Evolutionary conservation across 2,329 filamentous ascomycete genomes (phyloP), one percentile per base, ranked within the genome.

Genomic region (Talaromyces pinophilus): DNA sequence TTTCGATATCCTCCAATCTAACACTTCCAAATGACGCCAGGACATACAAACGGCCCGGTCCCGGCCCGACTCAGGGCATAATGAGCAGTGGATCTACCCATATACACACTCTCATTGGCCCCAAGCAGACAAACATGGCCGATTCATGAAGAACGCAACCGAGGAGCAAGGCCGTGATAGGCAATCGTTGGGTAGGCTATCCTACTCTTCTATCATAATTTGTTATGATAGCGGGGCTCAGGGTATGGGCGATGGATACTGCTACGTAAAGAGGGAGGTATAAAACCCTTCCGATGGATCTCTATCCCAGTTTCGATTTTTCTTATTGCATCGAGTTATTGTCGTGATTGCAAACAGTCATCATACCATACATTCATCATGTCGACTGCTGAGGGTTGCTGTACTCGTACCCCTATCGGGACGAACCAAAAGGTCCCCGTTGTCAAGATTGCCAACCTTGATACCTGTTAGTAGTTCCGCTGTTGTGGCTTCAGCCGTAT

Each of bases 391-490:
- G 40, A 44, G n/a, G 57, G 62, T 46, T 69, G 67, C 60, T 69
- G 67, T 35, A 65, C 65, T 25, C 62, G 67, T 33, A 69, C 67
- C 25, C 67, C 67, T 40, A 64, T 67, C 13, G 67, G 67, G 44
- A 62, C 62, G n/a, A 63, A n/a, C 40, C 40, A 67, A 40, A 33
- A 62, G 15, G 62, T 69, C 30, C 67, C 65, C 1, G 67, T 69
- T 15, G 57, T 59, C 38, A 68, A 70, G 44, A 65, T 72, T 54
- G 67, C 62, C 33, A 67, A 64, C 11, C 48, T 71, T 6, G 65
- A 71, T 28, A 67, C 66, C 28, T 71, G 67, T 71, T 7, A 62
- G 64, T 35, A 38, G 44, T 1, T 7, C 13, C 38, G 33, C 22
- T 42, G n/a, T 55, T 54, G 10, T 59, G 25, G 33, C 10, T 11